Percentiles rank a stretch among this genome's conserved stretches.
These are phyloP conservation scores for Leishmania guyanensis DNA, from an alignment of 208 protist species.

Conservation along the genomic window DNA sequence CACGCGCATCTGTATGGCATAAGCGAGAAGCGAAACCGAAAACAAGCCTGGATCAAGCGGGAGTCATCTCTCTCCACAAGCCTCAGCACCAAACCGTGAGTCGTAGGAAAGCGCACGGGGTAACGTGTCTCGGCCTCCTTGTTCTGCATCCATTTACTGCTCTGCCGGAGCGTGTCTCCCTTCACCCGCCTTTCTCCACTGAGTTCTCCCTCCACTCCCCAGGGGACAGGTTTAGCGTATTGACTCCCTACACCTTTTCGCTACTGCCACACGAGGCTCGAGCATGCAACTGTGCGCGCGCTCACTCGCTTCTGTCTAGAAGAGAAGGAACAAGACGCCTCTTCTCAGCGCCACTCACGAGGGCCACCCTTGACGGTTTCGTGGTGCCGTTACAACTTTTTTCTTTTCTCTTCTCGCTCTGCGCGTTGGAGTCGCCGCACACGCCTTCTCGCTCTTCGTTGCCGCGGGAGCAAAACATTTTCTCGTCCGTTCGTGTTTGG, in stretches of 20 bases:
- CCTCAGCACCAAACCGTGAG: not conserved
- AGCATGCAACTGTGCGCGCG: not conserved
- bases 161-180: not conserved
- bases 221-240: no score
- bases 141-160: not conserved
- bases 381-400: not conserved
- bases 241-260: not conserved
- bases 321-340: not conserved
- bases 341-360: not conserved
- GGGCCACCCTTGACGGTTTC: not conserved
- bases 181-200: not conserved
- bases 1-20: not conserved
- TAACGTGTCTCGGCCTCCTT: not conserved
- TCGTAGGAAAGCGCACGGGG: not conserved
- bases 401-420: not conserved
- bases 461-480: slow-evolving; percentile 4
- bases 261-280: not conserved
- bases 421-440: not conserved
- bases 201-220: not conserved
- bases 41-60: not conserved
- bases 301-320: not conserved
- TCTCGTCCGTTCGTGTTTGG: no score
- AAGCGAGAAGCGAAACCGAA: not conserved
- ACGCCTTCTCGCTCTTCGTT: slow-evolving; percentile 3
- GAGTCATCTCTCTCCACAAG: not conserved